These are phyloP conservation scores for Ramaria sp. DNA, from an alignment of 768 basidiomycete species.

Conservation along the genomic window DNA sequence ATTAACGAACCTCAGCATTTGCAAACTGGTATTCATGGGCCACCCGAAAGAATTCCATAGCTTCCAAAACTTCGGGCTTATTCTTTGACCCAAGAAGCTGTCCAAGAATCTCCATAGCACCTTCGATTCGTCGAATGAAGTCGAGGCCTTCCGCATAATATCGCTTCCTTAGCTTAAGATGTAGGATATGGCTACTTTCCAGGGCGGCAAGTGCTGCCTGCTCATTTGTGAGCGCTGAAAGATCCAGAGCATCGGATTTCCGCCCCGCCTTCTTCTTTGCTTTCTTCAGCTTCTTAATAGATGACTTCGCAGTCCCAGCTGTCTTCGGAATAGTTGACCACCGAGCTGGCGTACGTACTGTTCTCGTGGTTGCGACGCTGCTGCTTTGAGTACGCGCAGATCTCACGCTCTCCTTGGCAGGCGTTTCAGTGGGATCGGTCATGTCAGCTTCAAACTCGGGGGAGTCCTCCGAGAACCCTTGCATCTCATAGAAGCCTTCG, in stretches of 20 bases:
- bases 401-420: not conserved
- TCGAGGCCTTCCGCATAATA: slow-evolving; percentile 78
- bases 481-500: slow-evolving; percentile 13
- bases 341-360: not conserved
- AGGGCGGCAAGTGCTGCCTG: slow-evolving; percentile 61
- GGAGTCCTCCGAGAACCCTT: not conserved
- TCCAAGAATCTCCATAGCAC: slow-evolving; percentile 59
- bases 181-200: slow-evolving; percentile 52
- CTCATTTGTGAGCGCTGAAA: slow-evolving; percentile 58
- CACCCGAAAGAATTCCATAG: slow-evolving; percentile 83
- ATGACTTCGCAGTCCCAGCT: not conserved
- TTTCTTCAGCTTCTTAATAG: slow-evolving; percentile 16
- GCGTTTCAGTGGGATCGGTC: not conserved
- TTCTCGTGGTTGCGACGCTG: not conserved
- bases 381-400: not conserved
- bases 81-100: slow-evolving; percentile 78
- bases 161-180: slow-evolving; percentile 65
- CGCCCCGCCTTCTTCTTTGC: slow-evolving; percentile 41
- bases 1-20: slow-evolving; percentile 50
- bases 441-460: not conserved
- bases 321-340: not conserved
- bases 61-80: slow-evolving; percentile 74
- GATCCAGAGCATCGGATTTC: slow-evolving; percentile 54
- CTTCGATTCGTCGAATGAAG: slow-evolving; percentile 66
- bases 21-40: slow-evolving; percentile 74